Evolutionary conservation across 345 rosid genomes (phyloP), one percentile per base, ranked within the genome.

Genomic region (Aquilaria sinensis): DNA sequence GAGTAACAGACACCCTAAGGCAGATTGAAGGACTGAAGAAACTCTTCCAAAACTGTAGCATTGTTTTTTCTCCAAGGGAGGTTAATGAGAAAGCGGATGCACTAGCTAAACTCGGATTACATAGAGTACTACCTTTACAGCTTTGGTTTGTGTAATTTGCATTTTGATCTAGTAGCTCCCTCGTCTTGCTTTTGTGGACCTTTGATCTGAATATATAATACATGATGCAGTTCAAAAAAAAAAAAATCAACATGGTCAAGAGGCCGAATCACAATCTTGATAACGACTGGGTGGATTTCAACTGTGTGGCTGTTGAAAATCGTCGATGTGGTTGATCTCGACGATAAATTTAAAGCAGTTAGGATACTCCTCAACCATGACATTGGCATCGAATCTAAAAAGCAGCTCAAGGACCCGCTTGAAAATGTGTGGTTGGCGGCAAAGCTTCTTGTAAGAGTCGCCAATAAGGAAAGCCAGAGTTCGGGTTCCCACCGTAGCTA

Each of bases 361-460:
- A 8, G 80, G 67, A 47, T 57, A 77, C 75, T 94, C 99, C 74
- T 94, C 96, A 57, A 94, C 81, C 52, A 69, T 64, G 10, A 94
- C 97, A 12, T 90, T 91, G 10, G 97, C 96, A 47, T 90, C 93
- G 9, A 96, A 85, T 71, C 93, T 75, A 67, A 94, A 86, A 12
- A 97, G 99, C 0, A 94, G 91, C 82, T 94, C 97, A 15, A 94
- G 75, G 45, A 90, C 89, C 63, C 99, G 89, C 79, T 75, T 78
- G 77, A 90, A 90, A 67, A 94, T 85, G 70, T 94, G 99, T 53
- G 99, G 99, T n/a, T 90, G 78, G 66, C 96, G 74, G 61, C 93
- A 78, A 53, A 94, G 96, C 71, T 80, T 94, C 85, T 94, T 94
- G 51, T 83, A 81, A 56, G 82, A 77, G 37, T 79, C 83, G 9